A percentile compares a stretch with the other conserved stretches of the same genome.
These are phyloP conservation scores for Neoboletus brunneissimus DNA, from an alignment of 768 basidiomycete species.

Conservation along the genomic window DNA sequence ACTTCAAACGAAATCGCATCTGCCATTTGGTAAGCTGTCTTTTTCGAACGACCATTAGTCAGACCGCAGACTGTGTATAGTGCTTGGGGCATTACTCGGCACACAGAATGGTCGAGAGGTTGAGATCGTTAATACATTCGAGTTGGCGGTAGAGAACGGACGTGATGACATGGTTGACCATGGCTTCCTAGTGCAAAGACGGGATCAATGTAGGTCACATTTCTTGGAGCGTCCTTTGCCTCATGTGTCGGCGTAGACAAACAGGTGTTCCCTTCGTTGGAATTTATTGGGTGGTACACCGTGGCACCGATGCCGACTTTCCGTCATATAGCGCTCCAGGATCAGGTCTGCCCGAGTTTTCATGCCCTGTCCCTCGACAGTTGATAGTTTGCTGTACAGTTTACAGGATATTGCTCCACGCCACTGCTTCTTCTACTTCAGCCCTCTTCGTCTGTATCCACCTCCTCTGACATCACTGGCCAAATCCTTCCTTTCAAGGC, in stretches of 20 bases:
- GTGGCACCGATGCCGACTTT: constrained; percentile 71
- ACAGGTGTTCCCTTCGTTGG: constrained; percentile 96
- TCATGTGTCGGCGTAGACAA: constrained; percentile 60
- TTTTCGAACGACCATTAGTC: not conserved
- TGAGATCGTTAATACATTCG: constrained; percentile 96
- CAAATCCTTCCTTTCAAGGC: constrained; percentile 87
- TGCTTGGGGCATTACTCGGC: constrained; percentile 90
- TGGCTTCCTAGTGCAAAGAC: constrained; percentile 75
- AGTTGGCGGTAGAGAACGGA: constrained; percentile 63
- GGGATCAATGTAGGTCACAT: constrained; percentile 73
- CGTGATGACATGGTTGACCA: constrained; percentile 67
- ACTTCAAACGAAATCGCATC: constrained; percentile 59
- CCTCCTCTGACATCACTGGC: constrained; percentile 51
- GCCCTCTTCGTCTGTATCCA: constrained; percentile 46
- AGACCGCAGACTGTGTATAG: constrained; percentile 39
- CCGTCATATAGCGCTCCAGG: constrained; percentile 79
- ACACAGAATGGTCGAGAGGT: constrained; percentile 93
- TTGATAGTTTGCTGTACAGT: constrained; percentile 43
- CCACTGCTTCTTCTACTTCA: constrained; percentile 82
- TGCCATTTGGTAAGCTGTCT: constrained; percentile 60
- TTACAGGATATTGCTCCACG: constrained; percentile 80
- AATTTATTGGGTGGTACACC: constrained; percentile 98
- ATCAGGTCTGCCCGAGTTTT: constrained; percentile 54
- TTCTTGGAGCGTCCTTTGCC: constrained; percentile 1
- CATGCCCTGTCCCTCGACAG: not conserved